Percentiles rank a stretch among this genome's conserved stretches.
phyloP scores from a whole-genome alignment of 169 alveolate species.

The Cryptosporidium muris region DNA sequence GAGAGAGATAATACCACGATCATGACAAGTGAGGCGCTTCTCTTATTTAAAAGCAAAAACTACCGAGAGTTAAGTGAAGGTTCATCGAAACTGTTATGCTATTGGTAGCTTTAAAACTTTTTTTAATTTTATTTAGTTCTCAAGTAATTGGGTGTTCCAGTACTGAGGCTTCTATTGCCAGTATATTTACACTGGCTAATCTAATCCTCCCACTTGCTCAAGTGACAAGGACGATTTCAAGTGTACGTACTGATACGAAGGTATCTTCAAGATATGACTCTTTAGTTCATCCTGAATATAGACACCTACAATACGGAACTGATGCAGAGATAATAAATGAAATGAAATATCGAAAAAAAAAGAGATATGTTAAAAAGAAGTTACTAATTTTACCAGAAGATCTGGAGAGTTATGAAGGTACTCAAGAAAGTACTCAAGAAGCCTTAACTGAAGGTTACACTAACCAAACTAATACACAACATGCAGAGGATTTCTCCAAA shows the following conservation, averaged over 20 bases:
- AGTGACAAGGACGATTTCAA: constrained; percentile 9
- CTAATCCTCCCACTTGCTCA: constrained; percentile 13
- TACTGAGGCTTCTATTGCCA: background rate
- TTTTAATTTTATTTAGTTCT: too few relatives aligned
- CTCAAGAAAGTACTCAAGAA: background rate
- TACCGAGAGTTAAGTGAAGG: too few relatives aligned
- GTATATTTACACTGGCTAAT: constrained; percentile 42
- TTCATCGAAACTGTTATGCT: too few relatives aligned
- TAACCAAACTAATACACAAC: too few relatives aligned
- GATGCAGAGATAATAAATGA: background rate
- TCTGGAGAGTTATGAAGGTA: background rate
- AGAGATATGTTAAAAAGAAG: background rate
- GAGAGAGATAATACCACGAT: too few relatives aligned
- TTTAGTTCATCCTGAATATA: constrained; percentile 13
- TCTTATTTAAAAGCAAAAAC: too few relatives aligned
- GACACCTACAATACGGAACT: constrained; percentile 34
- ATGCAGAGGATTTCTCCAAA: too few relatives aligned
- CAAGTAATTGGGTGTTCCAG: background rate
- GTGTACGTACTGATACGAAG: constrained; percentile 4
- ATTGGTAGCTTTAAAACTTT: too few relatives aligned
- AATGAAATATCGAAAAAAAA: background rate
- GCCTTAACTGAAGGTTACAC: too few relatives aligned
- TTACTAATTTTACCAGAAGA: constrained; percentile 16
- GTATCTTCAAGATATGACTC: constrained; percentile 1
- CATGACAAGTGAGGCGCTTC: too few relatives aligned